Percentiles rank a stretch among this genome's conserved stretches.
phyloP scores from a whole-genome alignment of 805 yeast species.

The Tetrapisispora pingtungensis region DNA sequence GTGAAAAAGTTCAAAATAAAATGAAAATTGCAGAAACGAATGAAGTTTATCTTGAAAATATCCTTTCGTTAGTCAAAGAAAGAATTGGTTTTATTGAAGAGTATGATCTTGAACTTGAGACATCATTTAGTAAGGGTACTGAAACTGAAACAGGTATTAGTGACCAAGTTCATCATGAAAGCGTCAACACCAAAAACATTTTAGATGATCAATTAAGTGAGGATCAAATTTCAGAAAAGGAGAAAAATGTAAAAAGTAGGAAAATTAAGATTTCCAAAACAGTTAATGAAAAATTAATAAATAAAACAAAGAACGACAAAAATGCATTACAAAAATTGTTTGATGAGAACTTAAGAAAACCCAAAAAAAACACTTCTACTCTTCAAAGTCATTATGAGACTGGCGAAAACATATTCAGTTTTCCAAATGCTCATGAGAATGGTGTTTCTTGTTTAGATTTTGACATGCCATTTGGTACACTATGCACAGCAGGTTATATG shows the following conservation, averaged over 20 bases:
- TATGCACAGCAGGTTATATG: constrained; percentile 61
- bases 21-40: constrained; percentile 53
- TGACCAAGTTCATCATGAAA: constrained; percentile 5
- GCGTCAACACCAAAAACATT: background rate
- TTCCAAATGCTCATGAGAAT: constrained; percentile 42
- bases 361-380: constrained; percentile 48
- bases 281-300: constrained; percentile 35
- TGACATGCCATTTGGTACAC: constrained; percentile 62
- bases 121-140: constrained; percentile 9
- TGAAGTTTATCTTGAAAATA: constrained; percentile 45
- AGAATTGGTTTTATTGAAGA: constrained; percentile 37
- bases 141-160: background rate
- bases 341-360: constrained; percentile 21
- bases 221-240: background rate
- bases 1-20: constrained; percentile 46
- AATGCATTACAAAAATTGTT: constrained; percentile 17
- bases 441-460: constrained; percentile 52
- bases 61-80: constrained; percentile 34
- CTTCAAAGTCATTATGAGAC: constrained; percentile 51
- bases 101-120: constrained; percentile 27
- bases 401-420: constrained; percentile 42
- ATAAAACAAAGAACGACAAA: constrained; percentile 11
- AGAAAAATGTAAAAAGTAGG: constrained; percentile 4
- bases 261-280: constrained; percentile 20
- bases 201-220: too few relatives aligned